These are phyloP conservation scores for Fistulifera pelliculosa DNA, from an alignment of 108 stramenopile genomes.

Conservation along the genomic window DNA sequence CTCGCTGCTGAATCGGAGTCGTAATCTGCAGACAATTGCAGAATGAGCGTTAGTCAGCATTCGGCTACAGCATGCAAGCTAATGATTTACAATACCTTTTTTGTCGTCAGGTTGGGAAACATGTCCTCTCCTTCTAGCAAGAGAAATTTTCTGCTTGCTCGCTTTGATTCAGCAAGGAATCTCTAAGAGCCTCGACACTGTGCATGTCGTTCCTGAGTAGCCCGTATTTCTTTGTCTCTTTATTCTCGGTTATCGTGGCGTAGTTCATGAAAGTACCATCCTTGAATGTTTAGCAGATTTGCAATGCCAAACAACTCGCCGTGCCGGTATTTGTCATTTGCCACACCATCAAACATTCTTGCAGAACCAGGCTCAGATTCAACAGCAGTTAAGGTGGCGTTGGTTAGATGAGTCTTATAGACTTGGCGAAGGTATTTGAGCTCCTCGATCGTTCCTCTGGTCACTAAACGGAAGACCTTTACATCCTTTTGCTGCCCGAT, in stretches of 20 bases:
- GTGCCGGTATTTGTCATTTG: conserved; percentile 49
- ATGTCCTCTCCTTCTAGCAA: background rate
- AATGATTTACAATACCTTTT: background rate
- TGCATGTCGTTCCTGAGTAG: background rate
- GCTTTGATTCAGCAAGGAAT: background rate
- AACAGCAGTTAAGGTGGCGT: conserved; percentile 44
- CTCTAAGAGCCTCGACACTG: background rate
- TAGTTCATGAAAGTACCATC: conserved; percentile 53
- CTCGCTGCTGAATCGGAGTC: background rate
- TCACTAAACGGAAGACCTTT: conserved; percentile 67
- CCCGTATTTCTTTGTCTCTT: background rate
- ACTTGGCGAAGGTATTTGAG: conserved; percentile 88
- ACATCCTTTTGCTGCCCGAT: conserved; percentile 88
- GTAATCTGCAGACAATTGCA: background rate
- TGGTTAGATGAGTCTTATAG: conserved; percentile 88
- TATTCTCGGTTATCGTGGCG: background rate
- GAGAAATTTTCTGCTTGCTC: background rate
- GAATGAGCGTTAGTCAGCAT: background rate
- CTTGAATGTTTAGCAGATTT: conserved; percentile 53
- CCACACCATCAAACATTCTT: conserved; percentile 30
- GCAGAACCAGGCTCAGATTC: conserved; percentile 6
- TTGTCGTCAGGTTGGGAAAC: background rate
- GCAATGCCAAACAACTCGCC: conserved; percentile 82
- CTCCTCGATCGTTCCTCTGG: conserved; percentile 90
- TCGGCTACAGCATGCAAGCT: background rate